Evolutionary conservation across 805 yeast genomes (phyloP), one percentile per base, ranked within the genome.

Genomic region (Grigorovia humatica): DNA sequence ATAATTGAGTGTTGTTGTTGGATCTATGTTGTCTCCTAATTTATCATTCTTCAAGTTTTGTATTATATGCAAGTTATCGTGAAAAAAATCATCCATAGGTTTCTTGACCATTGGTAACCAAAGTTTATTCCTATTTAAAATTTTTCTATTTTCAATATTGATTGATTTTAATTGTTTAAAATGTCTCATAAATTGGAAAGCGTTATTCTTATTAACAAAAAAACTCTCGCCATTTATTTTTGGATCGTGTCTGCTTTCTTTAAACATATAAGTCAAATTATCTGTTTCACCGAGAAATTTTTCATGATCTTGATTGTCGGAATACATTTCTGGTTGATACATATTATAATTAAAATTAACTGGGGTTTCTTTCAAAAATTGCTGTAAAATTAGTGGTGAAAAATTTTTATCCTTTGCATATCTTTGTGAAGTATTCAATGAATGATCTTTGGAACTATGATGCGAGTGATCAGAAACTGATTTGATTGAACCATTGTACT

Each of bases 331-430:
- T 30, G 27, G 38, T 9, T 27, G 42, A 15, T 38, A 38, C 42
- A 38, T 38, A 15, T 38, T 38, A 38, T 38, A 38, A 15, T 38
- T 38, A 38, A 38, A 38, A 38, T 38, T 38, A 38, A 44, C 11
- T n/a, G 43, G 32, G 2, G 48, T 17, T 15, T 48, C 43, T 15
- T 35, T 48, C 20, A 48, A 48, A 20, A 48, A 48, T 23, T 48
- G 47, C 15, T 48, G 47, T 7, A 48, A 27, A 32, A 23, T 41
- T 12, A 32, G 9, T 12, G 8, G 23, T 6, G 38, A n/a, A 19
- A 23, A n/a, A 40, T 40, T 48, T 48, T 23, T 48, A 18, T 48
- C 49, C 19, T 30, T 43, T 13, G 17, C 32, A 19, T 48, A 47
- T 23, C 44, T 48, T 23, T 48, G 51, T 35, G 51, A 48, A 19